These are phyloP conservation scores for Trichopus zeylanicus DNA, from an alignment of 116 monocot genomes.

Conservation along the genomic window DNA sequence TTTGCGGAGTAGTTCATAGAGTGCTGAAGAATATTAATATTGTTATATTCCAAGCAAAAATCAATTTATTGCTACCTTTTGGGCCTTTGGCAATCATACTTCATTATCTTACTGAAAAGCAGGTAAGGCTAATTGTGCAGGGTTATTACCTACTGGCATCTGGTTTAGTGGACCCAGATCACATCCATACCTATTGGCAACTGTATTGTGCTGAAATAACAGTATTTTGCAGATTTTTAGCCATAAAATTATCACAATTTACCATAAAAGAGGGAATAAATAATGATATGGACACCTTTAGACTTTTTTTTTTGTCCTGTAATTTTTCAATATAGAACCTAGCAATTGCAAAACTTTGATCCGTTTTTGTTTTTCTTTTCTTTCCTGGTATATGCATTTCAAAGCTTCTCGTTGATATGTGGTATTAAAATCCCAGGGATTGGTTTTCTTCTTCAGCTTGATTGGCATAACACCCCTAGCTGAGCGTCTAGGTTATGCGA, in stretches of 20 bases:
- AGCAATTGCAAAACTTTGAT: not conserved
- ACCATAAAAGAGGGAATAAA: no score
- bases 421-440: constrained; percentile 51
- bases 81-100: constrained; percentile 84
- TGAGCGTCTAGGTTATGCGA: constrained; percentile 95
- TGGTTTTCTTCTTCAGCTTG: constrained; percentile 96
- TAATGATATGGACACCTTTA: no score
- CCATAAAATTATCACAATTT: no score
- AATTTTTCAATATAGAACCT: not conserved
- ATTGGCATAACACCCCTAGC: constrained; percentile 89
- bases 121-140: constrained; percentile 46
- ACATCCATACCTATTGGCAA: not conserved
- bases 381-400: not conserved
- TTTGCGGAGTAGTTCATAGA: constrained; percentile 22
- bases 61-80: constrained; percentile 85
- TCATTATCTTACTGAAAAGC: constrained; percentile 77
- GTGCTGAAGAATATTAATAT: constrained; percentile 41
- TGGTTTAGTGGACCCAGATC: not conserved
- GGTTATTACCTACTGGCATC: not conserved
- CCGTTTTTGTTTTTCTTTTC: no score
- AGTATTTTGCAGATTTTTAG: no score
- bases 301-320: no score
- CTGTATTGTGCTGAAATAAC: no score
- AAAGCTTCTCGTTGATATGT: not conserved
- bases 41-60: constrained; percentile 77